Evolutionary conservation across 371 early-diverging fungal species (phyloP), one percentile per base, ranked within the genome.

Genomic region (Rhizopus sp.): DNA sequence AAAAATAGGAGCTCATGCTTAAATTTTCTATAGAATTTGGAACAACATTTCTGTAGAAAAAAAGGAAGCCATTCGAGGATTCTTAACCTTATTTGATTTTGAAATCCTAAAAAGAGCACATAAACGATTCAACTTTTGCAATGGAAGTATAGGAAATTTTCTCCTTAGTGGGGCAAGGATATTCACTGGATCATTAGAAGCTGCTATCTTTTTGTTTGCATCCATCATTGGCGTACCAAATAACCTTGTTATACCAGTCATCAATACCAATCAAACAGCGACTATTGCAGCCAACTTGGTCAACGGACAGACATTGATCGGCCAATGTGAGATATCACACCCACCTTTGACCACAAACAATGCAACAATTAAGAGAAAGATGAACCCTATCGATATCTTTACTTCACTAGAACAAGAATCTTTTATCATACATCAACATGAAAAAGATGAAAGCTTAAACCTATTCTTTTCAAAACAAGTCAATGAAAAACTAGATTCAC

Each of bases 61-160:
- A 45, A 78, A 74, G 57, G 87, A 84, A 53, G 77, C 88, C 2
- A 88, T 91, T 59, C 88, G 89, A 17, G 86, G 88, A 0, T 91
- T 91, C 64, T 64, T 91, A 49, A 76, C 78, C 33, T 73, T 81
- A 45, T 85, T 91, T 59, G 78, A 91, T 57, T 79, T 81, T 57
- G 84, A 88, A 61, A 81, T 91, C 45, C 60, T 86, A 42, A 83
- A 81, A 59, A 73, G 83, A 38, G 83, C 81, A 30, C 83, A 81
- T 61, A 86, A 82, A 71, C 75, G 75, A 16, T 90, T 88, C 63
- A 84, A 88, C 42, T 90, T 88, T 60, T 79, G 87, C 5, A 85
- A 87, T 39, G 91, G 88, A 3, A 79, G 81, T 30, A 83, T 90
- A 53, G 91, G 91, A 30, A 90, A 90, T 70, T 86, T 90, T 60